phyloP scores from a whole-genome alignment of 495 filamentous ascomycete genomes.

The Acidiella bohemica region DNA sequence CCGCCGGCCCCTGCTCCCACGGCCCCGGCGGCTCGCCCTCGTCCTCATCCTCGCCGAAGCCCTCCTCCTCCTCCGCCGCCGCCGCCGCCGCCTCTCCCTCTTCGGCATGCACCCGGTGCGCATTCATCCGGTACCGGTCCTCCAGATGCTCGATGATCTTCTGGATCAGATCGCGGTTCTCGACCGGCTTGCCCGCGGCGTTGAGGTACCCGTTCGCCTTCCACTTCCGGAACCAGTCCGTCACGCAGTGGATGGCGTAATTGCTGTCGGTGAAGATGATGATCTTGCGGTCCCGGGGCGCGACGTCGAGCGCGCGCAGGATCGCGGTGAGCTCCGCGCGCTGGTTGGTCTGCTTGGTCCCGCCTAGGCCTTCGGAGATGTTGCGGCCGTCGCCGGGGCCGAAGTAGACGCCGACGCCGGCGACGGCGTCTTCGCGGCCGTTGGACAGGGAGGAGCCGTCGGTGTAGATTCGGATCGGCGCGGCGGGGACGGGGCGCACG shows the following conservation, averaged over 20 bases:
- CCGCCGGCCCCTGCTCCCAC: slow-evolving; percentile 14
- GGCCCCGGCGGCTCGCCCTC: not conserved
- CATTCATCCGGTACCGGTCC: slow-evolving; percentile 34
- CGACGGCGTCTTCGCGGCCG: slow-evolving; percentile 54
- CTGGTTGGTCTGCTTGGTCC: slow-evolving; percentile 76
- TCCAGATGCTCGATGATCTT: slow-evolving; percentile 59
- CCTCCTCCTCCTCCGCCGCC: too few species aligned
- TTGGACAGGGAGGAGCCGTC: slow-evolving; percentile 77
- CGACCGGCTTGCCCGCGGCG: slow-evolving; percentile 50
- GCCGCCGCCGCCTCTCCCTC: slow-evolving; percentile 37
- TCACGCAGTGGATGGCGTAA: slow-evolving; percentile 85
- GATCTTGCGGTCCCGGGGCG: slow-evolving; percentile 48
- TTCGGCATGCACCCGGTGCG: slow-evolving; percentile 5
- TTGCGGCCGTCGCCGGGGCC: slow-evolving; percentile 63
- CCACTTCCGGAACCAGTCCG: slow-evolving; percentile 73
- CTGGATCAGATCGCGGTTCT: slow-evolving; percentile 75
- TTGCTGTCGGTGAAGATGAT: slow-evolving; percentile 70
- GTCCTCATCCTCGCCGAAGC: slow-evolving; percentile 33
- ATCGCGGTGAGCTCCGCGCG: slow-evolving; percentile 87
- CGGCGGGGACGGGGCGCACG: slow-evolving; percentile 22
- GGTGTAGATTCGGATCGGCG: slow-evolving; percentile 65
- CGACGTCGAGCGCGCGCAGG: slow-evolving; percentile 64
- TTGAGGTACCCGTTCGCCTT: slow-evolving; percentile 67
- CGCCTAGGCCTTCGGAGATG: slow-evolving; percentile 65
- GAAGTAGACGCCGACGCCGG: slow-evolving; percentile 83